A percentile compares a stretch with the other conserved stretches of the same genome.
Conservation (phyloP, 768 basidiomycete species). For the Multifurca ochricompacta region DNA sequence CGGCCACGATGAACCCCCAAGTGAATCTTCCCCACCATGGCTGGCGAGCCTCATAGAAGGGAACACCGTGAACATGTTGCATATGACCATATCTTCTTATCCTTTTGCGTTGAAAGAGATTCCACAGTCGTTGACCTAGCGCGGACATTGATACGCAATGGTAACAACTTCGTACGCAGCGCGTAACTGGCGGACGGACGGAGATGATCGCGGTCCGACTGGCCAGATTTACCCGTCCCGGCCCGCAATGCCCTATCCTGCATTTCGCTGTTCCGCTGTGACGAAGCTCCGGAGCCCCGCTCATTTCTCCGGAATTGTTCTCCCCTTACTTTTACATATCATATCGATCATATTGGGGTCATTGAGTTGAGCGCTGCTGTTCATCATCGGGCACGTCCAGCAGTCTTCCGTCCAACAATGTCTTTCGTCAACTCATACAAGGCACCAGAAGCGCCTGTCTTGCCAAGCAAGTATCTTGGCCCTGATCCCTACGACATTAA, state of each 20-base stretch:
- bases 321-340: too few species aligned
- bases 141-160: neutral
- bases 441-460: neutral
- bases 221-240: too few species aligned
- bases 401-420: neutral
- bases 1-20: conserved; percentile 19
- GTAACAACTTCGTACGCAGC: neutral
- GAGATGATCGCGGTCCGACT: neutral
- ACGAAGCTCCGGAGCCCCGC: too few species aligned
- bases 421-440: conserved; percentile 9
- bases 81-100: conserved; percentile 7
- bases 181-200: neutral
- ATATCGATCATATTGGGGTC: too few species aligned
- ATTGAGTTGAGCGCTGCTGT: too few species aligned
- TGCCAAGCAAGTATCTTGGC: conserved; percentile 18
- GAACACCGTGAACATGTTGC: neutral
- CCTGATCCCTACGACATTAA: conserved; percentile 34
- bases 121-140: conserved; percentile 2
- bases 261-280: too few species aligned
- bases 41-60: conserved; percentile 14
- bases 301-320: too few species aligned
- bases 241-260: too few species aligned
- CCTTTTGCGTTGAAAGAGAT: conserved; percentile 3
- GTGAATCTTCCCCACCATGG: conserved; percentile 20
- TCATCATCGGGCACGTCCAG: too few species aligned